Evolutionary conservation across 768 basidiomycete species (phyloP).

Genomic region (Piloderma croceum): DNA sequence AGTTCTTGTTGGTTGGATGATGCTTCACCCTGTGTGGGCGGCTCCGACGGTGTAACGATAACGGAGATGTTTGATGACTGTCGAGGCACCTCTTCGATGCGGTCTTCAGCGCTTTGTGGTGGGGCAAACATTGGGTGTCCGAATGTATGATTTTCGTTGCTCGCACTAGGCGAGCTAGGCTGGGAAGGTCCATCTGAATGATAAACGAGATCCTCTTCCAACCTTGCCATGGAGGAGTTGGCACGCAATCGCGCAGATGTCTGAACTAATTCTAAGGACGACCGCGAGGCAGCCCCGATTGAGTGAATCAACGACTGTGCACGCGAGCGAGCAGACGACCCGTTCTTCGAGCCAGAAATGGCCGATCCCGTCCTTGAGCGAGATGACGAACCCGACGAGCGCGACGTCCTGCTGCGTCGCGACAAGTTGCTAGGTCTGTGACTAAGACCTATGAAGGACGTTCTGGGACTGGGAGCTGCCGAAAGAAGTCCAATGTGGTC

Average conservation of each 20-base stretch:
- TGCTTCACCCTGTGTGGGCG: no score
- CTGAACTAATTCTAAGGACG: constrained; percentile 54
- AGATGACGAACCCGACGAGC: constrained; percentile 25
- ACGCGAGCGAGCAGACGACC: constrained; percentile 48
- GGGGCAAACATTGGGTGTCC: constrained; percentile 53
- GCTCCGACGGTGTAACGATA: no score
- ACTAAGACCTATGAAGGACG: constrained; percentile 40
- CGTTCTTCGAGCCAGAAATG: constrained; percentile 43
- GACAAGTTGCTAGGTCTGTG: constrained; percentile 34
- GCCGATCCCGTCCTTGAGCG: constrained; percentile 40
- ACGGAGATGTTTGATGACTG: no score
- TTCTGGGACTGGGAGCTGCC: constrained; percentile 42
- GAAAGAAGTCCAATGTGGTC: constrained; percentile 54
- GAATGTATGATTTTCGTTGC: constrained; percentile 70
- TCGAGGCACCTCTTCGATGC: no score
- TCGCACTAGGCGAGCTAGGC: constrained; percentile 48
- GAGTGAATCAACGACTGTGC: constrained; percentile 65
- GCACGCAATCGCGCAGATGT: constrained; percentile 44
- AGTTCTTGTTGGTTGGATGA: no score
- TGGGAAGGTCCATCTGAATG: constrained; percentile 35
- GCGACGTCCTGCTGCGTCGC: constrained; percentile 24
- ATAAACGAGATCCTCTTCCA: constrained; percentile 49
- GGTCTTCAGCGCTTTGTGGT: no score
- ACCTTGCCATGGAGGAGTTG: constrained; percentile 63
- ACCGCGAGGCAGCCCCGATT: constrained; percentile 54